Base-by-base conservation (phyloP, 352 stramenopile species). In the Blastocystis sp. region DNA sequence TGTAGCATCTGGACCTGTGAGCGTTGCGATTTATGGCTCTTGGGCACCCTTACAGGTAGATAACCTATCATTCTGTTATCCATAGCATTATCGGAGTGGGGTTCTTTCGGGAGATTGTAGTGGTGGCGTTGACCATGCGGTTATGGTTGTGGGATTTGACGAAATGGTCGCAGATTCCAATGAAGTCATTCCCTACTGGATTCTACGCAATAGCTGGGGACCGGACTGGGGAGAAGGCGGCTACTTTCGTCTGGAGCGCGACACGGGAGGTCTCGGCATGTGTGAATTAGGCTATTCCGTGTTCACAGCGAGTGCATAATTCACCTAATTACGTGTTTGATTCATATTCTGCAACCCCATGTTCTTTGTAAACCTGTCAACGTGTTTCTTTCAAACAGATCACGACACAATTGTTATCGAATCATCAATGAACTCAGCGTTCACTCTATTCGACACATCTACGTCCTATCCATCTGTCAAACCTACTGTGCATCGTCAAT, bases 191-290 rank as follows among this genome's bases (percentile, higher is more conserved):
- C 16, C 54, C 8, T 78, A 78, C 29, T 78, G 67, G 67, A 78
- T 78, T 21, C 46, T 78, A 7, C 73, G 16, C 9, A 78, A 78
- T 56, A 64, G 46, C 36, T 78, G 67, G 67, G 67, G 67, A 69
- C 9, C 16, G 7, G 67, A 78, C 36, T 78, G 67, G 67, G 67
- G 67, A 46, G 67, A 78, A 29, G 29, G 46, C 0, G 67, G 67
- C 14, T 78, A 57, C n/a, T 18, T 78, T 18, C 67, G 67, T 7
- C 14, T 78, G 27, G 46, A 78, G 24, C 24, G 51, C 8, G 32
- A 78, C 36, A 56, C 38, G n/a, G 34, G 38, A 11, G 14, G 32
- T 56, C 32, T 69, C 11, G n/a, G 67, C 8, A 57, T 38, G 51
- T 78, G 67, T 56, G 8, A 44, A 29, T 14, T 64, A 8, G 24